Evolutionary conservation across 805 yeast species (phyloP).

Genomic region (Clavispora santaluciae): DNA sequence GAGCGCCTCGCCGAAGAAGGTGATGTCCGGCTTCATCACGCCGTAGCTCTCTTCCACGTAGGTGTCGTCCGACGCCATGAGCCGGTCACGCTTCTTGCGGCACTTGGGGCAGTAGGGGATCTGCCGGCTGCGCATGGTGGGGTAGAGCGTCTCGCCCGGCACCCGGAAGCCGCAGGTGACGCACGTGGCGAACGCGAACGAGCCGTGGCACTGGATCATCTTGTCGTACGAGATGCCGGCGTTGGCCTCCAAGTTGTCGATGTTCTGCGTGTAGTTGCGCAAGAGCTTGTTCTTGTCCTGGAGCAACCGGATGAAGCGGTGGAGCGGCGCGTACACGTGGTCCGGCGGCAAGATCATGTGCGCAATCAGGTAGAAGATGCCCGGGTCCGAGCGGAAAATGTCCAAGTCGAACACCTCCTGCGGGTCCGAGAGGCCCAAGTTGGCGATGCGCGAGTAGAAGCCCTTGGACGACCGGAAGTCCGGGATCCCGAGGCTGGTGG

Average conservation of each 20-base stretch:
- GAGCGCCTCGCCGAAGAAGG: conserved; percentile 83
- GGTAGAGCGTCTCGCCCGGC: conserved; percentile 61
- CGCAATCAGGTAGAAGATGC: conserved; percentile 81
- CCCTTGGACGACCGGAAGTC: conserved; percentile 91
- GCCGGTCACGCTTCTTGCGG: conserved; percentile 34
- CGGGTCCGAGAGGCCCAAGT: conserved; percentile 75
- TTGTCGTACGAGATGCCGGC: conserved; percentile 68
- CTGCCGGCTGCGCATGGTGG: conserved; percentile 51
- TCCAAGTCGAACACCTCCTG: conserved; percentile 81
- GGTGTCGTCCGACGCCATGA: conserved; percentile 22
- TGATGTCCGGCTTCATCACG: conserved; percentile 87
- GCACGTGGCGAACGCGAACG: conserved; percentile 85
- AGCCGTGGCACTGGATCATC: conserved; percentile 87
- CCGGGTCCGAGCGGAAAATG: conserved; percentile 71
- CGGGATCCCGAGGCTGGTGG: conserved; percentile 86
- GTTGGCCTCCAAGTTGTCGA: conserved; percentile 78
- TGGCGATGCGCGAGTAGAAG: conserved; percentile 63
- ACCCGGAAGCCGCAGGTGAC: conserved; percentile 65
- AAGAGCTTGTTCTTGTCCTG: conserved; percentile 74
- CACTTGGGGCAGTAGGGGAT: conserved; percentile 75
- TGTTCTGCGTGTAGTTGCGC: conserved; percentile 86
- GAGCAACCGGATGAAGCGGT: conserved; percentile 67
- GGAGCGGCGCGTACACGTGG: conserved; percentile 65
- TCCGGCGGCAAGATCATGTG: conserved; percentile 78
- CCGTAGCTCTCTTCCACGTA: conserved; percentile 54